Conservation (phyloP, 1,139 yeast genomes). For the Pichia sp. region DNA sequence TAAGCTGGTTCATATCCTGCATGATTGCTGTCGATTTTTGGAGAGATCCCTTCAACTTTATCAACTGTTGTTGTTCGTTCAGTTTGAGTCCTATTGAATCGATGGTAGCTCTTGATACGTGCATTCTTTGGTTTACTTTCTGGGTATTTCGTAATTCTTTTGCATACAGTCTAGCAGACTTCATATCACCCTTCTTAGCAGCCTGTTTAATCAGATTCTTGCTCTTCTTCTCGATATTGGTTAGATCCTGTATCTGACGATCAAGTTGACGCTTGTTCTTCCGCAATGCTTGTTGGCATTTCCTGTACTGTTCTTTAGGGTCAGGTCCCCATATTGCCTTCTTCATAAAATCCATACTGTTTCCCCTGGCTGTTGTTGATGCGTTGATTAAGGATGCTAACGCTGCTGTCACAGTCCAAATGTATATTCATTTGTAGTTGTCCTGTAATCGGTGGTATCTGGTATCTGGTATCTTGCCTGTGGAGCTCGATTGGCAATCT, state of each 20-base stretch:
- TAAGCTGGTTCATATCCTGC: constrained; percentile 80
- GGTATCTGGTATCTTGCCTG: too few species aligned
- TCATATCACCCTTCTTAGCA: constrained; percentile 72
- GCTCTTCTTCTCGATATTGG: constrained; percentile 60
- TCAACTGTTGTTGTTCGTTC: constrained; percentile 86
- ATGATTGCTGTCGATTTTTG: constrained; percentile 72
- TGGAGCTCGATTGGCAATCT: too few species aligned
- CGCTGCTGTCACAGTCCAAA: too few species aligned
- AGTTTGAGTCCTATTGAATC: constrained; percentile 84
- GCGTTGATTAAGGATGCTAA: too few species aligned
- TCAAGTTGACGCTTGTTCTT: constrained; percentile 83
- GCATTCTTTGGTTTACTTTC: constrained; percentile 67
- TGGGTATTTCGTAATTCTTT: constrained; percentile 70
- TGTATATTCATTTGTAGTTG: too few species aligned
- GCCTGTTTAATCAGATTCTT: constrained; percentile 65
- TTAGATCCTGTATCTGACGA: constrained; percentile 61
- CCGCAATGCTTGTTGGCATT: constrained; percentile 73
- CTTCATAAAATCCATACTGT: constrained; percentile 61
- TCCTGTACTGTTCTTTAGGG: constrained; percentile 79
- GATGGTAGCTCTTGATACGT: constrained; percentile 76
- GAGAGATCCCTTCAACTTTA: constrained; percentile 77
- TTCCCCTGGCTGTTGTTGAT: background rate
- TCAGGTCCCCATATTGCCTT: constrained; percentile 93
- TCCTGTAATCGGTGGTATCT: too few species aligned
- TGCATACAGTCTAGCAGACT: constrained; percentile 73